Base-by-base conservation (phyloP, 352 stramenopile genomes). In the Phytophthora citricola region DNA sequence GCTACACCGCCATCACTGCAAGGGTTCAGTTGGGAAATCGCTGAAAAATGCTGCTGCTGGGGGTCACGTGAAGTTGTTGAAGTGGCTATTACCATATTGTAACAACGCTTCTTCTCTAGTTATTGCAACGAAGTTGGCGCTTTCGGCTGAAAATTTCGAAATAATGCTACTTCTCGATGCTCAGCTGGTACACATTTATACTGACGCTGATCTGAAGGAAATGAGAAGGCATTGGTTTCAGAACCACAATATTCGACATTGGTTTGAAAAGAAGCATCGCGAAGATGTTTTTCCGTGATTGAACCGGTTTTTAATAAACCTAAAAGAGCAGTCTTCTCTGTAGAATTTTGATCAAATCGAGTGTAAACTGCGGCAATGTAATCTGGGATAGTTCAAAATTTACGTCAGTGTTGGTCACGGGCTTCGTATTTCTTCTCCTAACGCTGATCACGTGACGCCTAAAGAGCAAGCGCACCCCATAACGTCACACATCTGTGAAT, bases 81-180 rank as follows among this genome's bases (percentile, higher is more conserved):
- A 34, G 29, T 34, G 7, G 29, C 29, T 34, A 11, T 34, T 34
- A 34, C 7, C 29, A 8, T 34, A 8, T 34, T 34, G 29, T 34
- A 34, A 34, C 29, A 34, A 34, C 7, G 0, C 7, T 10, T 34
- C 29, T 34, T 34, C n/a, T 10, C 39, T 45, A 2, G 41, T 55
- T 3, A 29, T 2, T 14, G 48, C 48, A 8, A 43, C 45, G 48
- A 32, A 55, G 11, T 11, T 32, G 4, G 48, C 48, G 11, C 41
- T 55, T 44, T 11, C 22, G 10, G 27, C 4, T 14, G 14, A 41
- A 24, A 14, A 31, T 32, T 55, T 55, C 29, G 46, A 53, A 14
- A 17, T 41, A 34, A 55, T 55, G 3, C 24, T 38, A 8, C 43
- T 44, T 55, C 31, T 55, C 10, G 48, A 55, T 32, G 31, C 29